These are phyloP conservation scores for Dryadomyces quercus-mongolicae DNA, from an alignment of 2,329 filamentous ascomycete genomes.

Conservation along the genomic window DNA sequence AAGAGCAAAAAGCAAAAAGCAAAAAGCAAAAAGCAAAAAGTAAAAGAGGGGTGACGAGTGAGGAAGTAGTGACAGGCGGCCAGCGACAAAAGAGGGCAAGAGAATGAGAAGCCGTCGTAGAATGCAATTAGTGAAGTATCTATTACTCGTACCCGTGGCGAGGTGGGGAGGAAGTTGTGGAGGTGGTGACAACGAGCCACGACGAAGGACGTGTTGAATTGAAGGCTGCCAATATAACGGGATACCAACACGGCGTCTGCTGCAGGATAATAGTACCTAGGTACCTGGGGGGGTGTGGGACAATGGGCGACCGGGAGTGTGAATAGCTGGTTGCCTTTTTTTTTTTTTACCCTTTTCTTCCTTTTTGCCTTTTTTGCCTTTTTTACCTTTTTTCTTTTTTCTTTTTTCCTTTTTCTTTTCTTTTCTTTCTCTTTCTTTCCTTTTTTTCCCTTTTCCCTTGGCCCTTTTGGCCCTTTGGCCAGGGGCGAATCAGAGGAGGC, in stretches of 20 bases:
- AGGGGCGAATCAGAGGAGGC: neutral
- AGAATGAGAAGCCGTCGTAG: neutral
- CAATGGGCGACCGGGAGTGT: neutral
- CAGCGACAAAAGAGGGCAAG: neutral
- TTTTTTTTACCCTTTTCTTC: too few relatives aligned
- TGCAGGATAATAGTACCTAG: neutral
- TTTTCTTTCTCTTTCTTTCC: neutral
- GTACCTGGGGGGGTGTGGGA: neutral
- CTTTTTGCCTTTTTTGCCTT: too few relatives aligned
- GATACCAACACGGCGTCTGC: neutral
- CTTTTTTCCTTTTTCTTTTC: neutral
- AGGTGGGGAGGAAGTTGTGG: slow-evolving; percentile 2
- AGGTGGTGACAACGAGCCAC: neutral
- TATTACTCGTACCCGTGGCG: neutral
- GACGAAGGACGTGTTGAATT: neutral
- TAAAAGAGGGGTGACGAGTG: neutral
- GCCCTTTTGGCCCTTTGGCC: too few relatives aligned
- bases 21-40: neutral
- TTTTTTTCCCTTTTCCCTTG: neutral
- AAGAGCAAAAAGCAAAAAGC: neutral
- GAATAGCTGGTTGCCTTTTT: neutral
- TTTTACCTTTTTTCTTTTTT: neutral
- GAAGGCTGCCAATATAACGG: slow-evolving; percentile 2
- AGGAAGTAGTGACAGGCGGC: neutral
- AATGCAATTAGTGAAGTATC: slow-evolving; percentile 2